phyloP scores from a whole-genome alignment of 2,329 filamentous ascomycete genomes.

The Aspergillus novofumigatus region DNA sequence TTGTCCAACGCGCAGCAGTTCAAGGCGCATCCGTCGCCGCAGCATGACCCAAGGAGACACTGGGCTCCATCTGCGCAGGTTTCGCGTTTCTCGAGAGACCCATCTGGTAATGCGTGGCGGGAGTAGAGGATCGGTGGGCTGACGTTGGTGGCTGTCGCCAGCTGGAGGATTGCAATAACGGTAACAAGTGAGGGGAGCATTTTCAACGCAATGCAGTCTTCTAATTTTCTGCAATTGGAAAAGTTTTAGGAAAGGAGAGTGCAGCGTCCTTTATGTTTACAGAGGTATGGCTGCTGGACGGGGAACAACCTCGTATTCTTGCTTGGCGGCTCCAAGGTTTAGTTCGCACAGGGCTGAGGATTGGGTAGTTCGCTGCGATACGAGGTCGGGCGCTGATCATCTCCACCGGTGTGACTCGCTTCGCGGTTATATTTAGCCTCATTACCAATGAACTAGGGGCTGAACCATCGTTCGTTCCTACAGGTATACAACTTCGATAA shows the following conservation, averaged over 20 bases:
- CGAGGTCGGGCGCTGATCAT: neutral
- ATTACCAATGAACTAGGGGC: too few species aligned
- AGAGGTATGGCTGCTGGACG: neutral
- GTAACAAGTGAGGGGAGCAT: neutral
- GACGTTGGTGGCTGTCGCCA: neutral
- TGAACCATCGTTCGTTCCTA: neutral
- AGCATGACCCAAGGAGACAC: conserved; percentile 8
- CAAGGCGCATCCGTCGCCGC: conserved; percentile 7
- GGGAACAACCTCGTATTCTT: neutral
- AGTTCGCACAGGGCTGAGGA: neutral
- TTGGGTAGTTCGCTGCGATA: neutral
- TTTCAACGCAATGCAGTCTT: neutral
- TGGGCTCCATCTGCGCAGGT: conserved; percentile 1
- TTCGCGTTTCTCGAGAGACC: conserved; percentile 1
- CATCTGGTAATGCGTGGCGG: neutral
- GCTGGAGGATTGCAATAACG: neutral
- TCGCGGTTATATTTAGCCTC: neutral
- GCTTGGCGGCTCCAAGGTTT: neutral
- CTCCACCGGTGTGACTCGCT: too few species aligned
- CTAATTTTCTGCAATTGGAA: neutral
- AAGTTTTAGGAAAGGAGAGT: neutral
- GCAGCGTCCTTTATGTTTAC: neutral
- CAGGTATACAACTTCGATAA: neutral
- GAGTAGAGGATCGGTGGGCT: neutral
- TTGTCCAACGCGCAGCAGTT: conserved; percentile 11